Evolutionary conservation across 1,284 basidiomycete genomes (phyloP), one percentile per base, ranked within the genome.

Genomic region (Cryptococcus maquisensis): DNA sequence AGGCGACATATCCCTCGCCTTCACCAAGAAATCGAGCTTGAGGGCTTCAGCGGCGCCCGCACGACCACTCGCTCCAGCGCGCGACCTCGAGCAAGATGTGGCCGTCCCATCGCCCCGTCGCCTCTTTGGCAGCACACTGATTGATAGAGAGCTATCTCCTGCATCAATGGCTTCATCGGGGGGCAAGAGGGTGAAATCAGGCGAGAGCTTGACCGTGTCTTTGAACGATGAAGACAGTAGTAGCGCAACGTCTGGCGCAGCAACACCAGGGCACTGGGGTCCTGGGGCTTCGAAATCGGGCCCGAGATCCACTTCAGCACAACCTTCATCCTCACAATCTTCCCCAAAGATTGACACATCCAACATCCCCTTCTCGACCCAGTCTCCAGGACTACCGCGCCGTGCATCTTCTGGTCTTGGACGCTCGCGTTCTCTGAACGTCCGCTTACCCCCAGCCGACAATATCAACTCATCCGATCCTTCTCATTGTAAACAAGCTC

Each of bases 371-470:
- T 42, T 16, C 35, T 18, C 10, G 9, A 21, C 32, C 28, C 55
- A 28, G 7, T 6, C 21, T 12, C 49, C 38, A 23, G 38, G 23
- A 9, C 50, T 18, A 13, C 53, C 61, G 8, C 43, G 57, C n/a
- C 52, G 61, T 10, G 50, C 53, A n/a, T 54, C 54, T 28, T 62
- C 60, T 9, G 54, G 39, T n/a, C 38, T 62, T n/a, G 49, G 47
- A 15, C 55, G 63, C 20, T 62, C 60, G 4, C 51, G 56, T 20
- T 63, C 59, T 8, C 52, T 65, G 32, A 61, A 65, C 48, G 54
- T 61, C 28, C 57, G 59, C 23, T 38, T 65, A 20, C 59, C 63
- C 4, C 20, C 51, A 15, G 20, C 53, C 18, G n/a, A 45, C 16
- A 3, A 50, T 21, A 50, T 48, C 2, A 44, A 6, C 32, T n/a